Percentiles rank a stretch among this genome's conserved stretches.
Conservation (phyloP, 805 yeast genomes). For the Metschnikowia picachoensis region DNA sequence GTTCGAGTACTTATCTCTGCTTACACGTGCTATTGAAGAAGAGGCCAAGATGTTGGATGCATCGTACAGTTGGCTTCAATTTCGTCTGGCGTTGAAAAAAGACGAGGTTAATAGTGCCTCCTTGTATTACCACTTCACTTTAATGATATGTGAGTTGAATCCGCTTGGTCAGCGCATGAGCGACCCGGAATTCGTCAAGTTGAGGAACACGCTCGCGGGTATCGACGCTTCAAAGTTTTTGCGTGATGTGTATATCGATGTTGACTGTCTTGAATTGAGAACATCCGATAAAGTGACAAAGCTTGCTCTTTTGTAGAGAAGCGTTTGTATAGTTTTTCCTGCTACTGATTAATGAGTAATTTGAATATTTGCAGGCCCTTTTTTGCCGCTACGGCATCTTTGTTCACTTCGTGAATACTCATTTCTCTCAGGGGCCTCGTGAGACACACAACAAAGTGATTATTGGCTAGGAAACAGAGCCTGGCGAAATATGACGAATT, state of each 20-base stretch:
- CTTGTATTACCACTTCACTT: slow-evolving; percentile 14
- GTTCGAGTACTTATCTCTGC: slow-evolving; percentile 8
- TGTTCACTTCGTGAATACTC: no score
- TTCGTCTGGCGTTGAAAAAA: slow-evolving; percentile 1
- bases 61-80: slow-evolving; percentile 8
- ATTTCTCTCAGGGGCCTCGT: no score
- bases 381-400: no score
- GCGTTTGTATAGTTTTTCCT: not conserved
- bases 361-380: no score
- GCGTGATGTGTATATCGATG: slow-evolving; percentile 1
- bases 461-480: no score
- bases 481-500: no score
- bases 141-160: slow-evolving; percentile 15
- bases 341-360: no score
- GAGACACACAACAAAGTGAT: no score
- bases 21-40: slow-evolving; percentile 10
- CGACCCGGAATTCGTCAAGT: not conserved
- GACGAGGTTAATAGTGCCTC: not conserved
- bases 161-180: slow-evolving; percentile 4
- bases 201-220: not conserved
- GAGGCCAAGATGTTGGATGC: slow-evolving; percentile 10
- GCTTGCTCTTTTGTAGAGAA: not conserved
- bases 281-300: not conserved
- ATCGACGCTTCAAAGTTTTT: slow-evolving; percentile 1
- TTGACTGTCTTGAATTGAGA: slow-evolving; percentile 2